Base-by-base conservation (phyloP, 2,329 filamentous ascomycete species). In the Fusarium pininemorale region DNA sequence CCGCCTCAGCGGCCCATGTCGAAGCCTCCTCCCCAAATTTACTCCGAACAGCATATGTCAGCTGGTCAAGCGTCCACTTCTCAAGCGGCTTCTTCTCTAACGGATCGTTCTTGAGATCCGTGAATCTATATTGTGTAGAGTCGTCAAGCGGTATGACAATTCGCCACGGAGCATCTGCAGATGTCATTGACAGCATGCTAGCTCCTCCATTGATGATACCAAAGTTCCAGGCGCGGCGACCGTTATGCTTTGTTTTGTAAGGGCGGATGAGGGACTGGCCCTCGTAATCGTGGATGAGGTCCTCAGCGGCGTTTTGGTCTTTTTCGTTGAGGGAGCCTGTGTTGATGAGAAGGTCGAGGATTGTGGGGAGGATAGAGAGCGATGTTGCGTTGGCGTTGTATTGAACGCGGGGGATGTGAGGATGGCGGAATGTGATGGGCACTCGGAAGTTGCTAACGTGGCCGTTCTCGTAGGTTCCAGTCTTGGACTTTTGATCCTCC, bases 311-410 rank as follows among this genome's bases (percentile, higher is more conserved):
- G 11, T 65, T 50, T 7, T 61, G 70, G 41, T 79, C 77, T n/a
- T 73, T 69, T 18, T 75, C 56, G 53, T 78, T 75, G 15, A 83
- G 78, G 2, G 81, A 82, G 14, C 74, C 78, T 0, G 79, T 82
- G 55, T 82, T 80, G 26, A 80, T 71, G 16, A 83, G 80, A 1
- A 83, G 70, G 20, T 83, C 81, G 39, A 83, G 77, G n/a, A 83
- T 80, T 0, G 81, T 82, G 0, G 81, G 81, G 5, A 83, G 74
- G 28, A 83, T 80, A 22, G 80, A 80, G 20, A 80, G 63, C 2
- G 80, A 80, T 2, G 80, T 79, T 13, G 79, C 79, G 37, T 80
- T 77, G 45, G 78, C 79, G 24, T 81, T 68, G 63, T 82, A 77
- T 35, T 81, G 74, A 6, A 82, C 63, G 11, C 75, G 69, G 5